phyloP scores from a whole-genome alignment of 441 rosid genomes.

The Pelargonium cotyledonis region DNA sequence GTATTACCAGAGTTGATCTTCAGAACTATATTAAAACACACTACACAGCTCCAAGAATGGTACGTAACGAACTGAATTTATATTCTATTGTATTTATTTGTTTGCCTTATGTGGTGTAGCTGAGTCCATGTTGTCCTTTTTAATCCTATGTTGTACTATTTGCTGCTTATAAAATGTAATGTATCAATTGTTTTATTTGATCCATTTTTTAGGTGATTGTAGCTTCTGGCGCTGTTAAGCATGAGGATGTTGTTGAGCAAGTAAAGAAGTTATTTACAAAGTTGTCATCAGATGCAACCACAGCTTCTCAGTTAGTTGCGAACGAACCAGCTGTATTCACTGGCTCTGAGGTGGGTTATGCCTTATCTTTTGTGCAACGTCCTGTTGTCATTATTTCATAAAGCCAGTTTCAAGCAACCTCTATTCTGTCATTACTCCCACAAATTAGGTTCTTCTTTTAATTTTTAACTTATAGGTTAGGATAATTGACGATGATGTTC shows the following conservation, averaged over 20 bases:
- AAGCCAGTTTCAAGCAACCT: too few relatives aligned
- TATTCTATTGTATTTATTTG: not conserved
- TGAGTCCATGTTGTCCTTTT: not conserved
- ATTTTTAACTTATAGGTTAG: slow-evolving; percentile 52
- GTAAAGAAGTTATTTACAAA: slow-evolving; percentile 74
- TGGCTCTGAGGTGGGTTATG: slow-evolving; percentile 81
- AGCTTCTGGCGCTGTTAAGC: slow-evolving; percentile 97
- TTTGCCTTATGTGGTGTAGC: not conserved
- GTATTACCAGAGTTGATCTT: slow-evolving; percentile 74
- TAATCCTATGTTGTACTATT: not conserved
- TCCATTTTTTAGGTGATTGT: slow-evolving; percentile 61
- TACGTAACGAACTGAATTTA: not conserved
- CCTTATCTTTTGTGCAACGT: slow-evolving; percentile 6
- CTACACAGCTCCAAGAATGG: slow-evolving; percentile 99
- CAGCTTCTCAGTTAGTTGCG: slow-evolving; percentile 78
- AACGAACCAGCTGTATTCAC: slow-evolving; percentile 80
- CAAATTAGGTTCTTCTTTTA: slow-evolving; percentile 10
- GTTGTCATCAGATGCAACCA: slow-evolving; percentile 72
- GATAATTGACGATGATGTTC: slow-evolving; percentile 83
- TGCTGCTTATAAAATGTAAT: not conserved
- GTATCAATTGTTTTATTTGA: not conserved
- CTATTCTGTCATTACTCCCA: too few relatives aligned
- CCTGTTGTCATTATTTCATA: slow-evolving; percentile 5
- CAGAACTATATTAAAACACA: slow-evolving; percentile 84
- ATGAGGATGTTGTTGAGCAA: slow-evolving; percentile 88